Conservation (phyloP, 805 yeast genomes). For the Kuraishia hungarica region DNA sequence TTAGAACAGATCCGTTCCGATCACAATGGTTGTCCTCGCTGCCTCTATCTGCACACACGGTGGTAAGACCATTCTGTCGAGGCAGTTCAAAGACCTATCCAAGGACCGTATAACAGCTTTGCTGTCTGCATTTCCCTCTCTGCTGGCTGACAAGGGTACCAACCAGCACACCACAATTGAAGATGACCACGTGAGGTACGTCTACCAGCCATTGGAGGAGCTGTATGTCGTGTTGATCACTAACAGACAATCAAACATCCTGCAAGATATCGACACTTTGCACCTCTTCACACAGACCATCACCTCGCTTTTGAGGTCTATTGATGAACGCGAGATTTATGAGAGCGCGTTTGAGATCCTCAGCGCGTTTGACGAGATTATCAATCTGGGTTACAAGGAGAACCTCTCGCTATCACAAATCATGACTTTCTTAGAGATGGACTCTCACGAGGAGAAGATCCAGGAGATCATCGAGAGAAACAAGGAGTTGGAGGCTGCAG, state of each 20-base stretch:
- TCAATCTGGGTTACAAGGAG: slow-evolving; percentile 85
- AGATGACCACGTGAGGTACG: slow-evolving; percentile 84
- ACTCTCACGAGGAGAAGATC: slow-evolving; percentile 96
- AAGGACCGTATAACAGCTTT: slow-evolving; percentile 82
- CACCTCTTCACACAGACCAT: slow-evolving; percentile 79
- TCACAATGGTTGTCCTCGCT: slow-evolving; percentile 68
- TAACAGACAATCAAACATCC: slow-evolving; percentile 81
- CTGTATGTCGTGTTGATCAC: slow-evolving; percentile 86
- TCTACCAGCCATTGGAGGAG: slow-evolving; percentile 93
- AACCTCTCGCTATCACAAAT: slow-evolving; percentile 76
- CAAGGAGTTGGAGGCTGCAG: slow-evolving; percentile 94
- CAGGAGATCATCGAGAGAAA: slow-evolving; percentile 96
- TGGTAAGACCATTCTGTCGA: slow-evolving; percentile 85
- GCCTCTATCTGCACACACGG: slow-evolving; percentile 91
- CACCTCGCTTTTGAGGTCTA: slow-evolving; percentile 57
- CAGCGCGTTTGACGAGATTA: slow-evolving; percentile 90
- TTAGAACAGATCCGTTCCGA: background rate
- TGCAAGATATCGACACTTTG: slow-evolving; percentile 91
- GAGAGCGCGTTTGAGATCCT: slow-evolving; percentile 82
- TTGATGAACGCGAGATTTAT: slow-evolving; percentile 78
- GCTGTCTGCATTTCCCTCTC: slow-evolving; percentile 75
- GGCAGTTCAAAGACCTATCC: slow-evolving; percentile 83
- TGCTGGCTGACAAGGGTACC: slow-evolving; percentile 56
- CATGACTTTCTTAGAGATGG: slow-evolving; percentile 89
- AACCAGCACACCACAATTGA: slow-evolving; percentile 92